Evolutionary conservation across 805 yeast genomes (phyloP).

Genomic region (Hanseniaspora meyeri): DNA sequence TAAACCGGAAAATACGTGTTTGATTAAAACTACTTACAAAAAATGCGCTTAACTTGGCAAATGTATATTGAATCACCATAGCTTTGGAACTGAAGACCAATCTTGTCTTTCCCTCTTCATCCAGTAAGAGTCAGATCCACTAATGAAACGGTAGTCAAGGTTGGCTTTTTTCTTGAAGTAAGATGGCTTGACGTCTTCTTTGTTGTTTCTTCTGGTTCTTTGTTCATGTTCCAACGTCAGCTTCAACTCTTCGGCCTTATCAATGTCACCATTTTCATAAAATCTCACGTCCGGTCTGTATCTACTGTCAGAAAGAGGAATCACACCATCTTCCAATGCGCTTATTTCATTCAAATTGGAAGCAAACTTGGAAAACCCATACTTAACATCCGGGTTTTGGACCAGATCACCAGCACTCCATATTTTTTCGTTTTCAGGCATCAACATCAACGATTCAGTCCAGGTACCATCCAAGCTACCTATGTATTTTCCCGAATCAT

Average conservation of each 20-base stretch:
- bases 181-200: constrained; percentile 42
- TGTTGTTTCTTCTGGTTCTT: constrained; percentile 55
- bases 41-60: background rate
- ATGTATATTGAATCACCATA: constrained; percentile 37
- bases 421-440: constrained; percentile 29
- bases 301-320: constrained; percentile 85
- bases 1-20: background rate
- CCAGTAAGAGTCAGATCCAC: constrained; percentile 66
- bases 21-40: background rate
- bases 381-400: constrained; percentile 46
- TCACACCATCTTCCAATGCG: constrained; percentile 43
- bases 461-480: constrained; percentile 51
- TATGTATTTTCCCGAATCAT: background rate
- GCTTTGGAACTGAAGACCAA: constrained; percentile 43
- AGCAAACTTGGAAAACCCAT: constrained; percentile 77
- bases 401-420: constrained; percentile 68
- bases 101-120: constrained; percentile 50
- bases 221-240: constrained; percentile 64
- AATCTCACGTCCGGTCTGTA: constrained; percentile 70
- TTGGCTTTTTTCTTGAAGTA: constrained; percentile 44
- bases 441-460: constrained; percentile 54
- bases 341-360: constrained; percentile 75
- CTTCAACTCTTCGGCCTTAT: constrained; percentile 61
- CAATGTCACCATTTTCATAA: constrained; percentile 59
- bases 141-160: constrained; percentile 38